Conservation (phyloP, 331 rosid species). For the Dryas integrifolia region DNA sequence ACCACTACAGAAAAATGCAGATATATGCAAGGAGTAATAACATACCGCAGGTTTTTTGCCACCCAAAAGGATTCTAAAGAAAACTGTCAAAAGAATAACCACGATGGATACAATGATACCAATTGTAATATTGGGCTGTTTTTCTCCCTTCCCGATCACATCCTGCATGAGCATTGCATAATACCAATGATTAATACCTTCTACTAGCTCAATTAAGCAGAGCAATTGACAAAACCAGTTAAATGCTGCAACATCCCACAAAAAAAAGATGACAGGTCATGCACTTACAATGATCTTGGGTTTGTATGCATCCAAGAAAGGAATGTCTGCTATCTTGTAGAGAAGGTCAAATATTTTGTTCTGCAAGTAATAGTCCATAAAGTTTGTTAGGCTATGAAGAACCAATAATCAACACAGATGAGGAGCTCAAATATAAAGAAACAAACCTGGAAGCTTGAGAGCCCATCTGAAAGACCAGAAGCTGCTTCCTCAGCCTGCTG, state of each 20-base stretch:
- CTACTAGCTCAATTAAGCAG: not conserved
- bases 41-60: conserved; percentile 48
- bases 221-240: not conserved
- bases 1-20: not conserved
- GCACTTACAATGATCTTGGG: conserved; percentile 57
- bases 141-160: conserved; percentile 70
- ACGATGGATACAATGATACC: conserved; percentile 60
- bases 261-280: not conserved
- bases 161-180: conserved; percentile 44
- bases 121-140: conserved; percentile 71
- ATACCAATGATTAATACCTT: not conserved
- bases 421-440: not conserved
- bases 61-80: conserved; percentile 62
- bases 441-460: conserved; percentile 54
- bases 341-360: conserved; percentile 68
- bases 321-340: conserved; percentile 68
- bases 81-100: conserved; percentile 50
- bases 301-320: conserved; percentile 68
- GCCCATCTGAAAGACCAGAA: conserved; percentile 47
- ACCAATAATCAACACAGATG: not conserved
- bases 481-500: conserved; percentile 64
- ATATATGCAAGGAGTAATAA: not conserved
- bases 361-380: conserved; percentile 39
- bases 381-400: not conserved
- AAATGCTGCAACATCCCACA: not conserved